Conservation (phyloP, 169 alveolate genomes). For the Plasmodium vinckei region DNA sequence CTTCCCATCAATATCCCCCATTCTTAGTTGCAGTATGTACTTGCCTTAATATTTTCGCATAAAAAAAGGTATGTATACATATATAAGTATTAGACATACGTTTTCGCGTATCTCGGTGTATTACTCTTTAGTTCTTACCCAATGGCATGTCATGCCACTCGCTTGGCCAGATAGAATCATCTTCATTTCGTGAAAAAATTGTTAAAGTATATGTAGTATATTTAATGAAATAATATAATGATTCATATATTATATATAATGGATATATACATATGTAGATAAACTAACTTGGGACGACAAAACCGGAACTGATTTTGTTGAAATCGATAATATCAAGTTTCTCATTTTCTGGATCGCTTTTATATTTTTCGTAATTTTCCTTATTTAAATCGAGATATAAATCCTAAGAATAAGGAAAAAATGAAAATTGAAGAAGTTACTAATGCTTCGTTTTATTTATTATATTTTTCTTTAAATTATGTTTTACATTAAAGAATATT, state of each 20-base stretch:
- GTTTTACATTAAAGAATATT: conserved; percentile 42
- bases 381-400: conserved; percentile 43
- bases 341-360: conserved; percentile 11
- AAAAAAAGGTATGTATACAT: neutral
- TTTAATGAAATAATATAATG: neutral
- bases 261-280: neutral
- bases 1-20: conserved; percentile 69
- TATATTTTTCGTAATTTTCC: conserved; percentile 33
- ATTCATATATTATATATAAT: neutral
- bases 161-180: conserved; percentile 35
- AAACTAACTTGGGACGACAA: conserved; percentile 55
- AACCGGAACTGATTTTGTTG: conserved; percentile 14
- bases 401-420: conserved; percentile 18
- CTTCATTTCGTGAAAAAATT: conserved; percentile 8
- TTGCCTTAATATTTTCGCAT: conserved; percentile 7
- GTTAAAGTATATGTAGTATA: neutral
- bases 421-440: neutral
- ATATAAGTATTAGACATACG: neutral
- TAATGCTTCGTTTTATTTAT: neutral
- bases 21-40: conserved; percentile 34
- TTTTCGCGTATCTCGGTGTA: neutral
- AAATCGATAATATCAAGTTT: conserved; percentile 34
- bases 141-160: conserved; percentile 67
- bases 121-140: conserved; percentile 24
- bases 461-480: neutral